Conservation (phyloP, 2,329 filamentous ascomycete species). For the Apiospora phragmitis region DNA sequence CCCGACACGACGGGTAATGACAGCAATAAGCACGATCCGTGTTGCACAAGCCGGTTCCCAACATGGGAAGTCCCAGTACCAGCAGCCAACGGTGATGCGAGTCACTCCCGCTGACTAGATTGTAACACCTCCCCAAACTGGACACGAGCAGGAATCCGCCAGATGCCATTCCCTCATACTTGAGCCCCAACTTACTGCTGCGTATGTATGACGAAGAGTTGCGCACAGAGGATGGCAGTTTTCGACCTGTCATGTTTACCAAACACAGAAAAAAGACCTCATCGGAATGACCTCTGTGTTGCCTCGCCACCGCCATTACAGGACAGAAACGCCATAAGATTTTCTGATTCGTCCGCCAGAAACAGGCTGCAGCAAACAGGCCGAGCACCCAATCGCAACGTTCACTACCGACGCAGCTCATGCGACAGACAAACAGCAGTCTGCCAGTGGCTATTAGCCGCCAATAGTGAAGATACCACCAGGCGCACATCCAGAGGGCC, state of each 20-base stretch:
- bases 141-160: background rate
- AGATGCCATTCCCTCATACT: background rate
- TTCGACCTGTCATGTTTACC: background rate
- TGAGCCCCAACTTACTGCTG: background rate
- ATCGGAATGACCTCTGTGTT: background rate
- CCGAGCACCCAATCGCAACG: background rate
- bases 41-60: constrained; percentile 7
- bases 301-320: background rate
- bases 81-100: constrained; percentile 5
- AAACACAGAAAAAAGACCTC: background rate
- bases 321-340: background rate
- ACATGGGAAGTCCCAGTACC: background rate
- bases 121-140: constrained; percentile 10
- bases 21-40: constrained; percentile 8
- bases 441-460: background rate
- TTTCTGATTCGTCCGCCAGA: background rate
- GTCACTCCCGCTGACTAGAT: constrained; percentile 7
- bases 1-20: constrained; percentile 8
- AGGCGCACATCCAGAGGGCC: background rate
- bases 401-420: background rate
- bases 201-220: background rate
- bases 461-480: background rate
- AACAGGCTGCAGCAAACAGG: background rate
- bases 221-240: background rate
- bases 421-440: background rate